Conservation (phyloP, 768 basidiomycete species). For the Suillus lakei region DNA sequence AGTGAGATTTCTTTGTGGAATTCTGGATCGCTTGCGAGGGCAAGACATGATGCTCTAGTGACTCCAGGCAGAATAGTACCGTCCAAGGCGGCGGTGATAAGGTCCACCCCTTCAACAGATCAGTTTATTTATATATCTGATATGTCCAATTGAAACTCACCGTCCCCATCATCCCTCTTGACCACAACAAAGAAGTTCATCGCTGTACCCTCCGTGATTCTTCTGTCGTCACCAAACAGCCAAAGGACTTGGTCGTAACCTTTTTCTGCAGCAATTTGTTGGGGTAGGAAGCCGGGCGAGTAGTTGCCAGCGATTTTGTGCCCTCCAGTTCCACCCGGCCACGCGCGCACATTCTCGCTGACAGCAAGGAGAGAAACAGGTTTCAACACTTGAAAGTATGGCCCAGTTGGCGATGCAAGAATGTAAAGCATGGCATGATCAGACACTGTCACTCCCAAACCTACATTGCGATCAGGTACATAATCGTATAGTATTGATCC, state of each 20-base stretch:
- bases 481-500: not conserved
- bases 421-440: slow-evolving; percentile 86
- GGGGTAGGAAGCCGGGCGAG: slow-evolving; percentile 63
- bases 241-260: slow-evolving; percentile 84
- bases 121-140: not conserved
- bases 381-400: slow-evolving; percentile 57
- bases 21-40: slow-evolving; percentile 68
- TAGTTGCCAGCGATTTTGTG: slow-evolving; percentile 73
- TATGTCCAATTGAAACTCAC: slow-evolving; percentile 34
- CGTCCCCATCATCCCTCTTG: slow-evolving; percentile 56
- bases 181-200: slow-evolving; percentile 85
- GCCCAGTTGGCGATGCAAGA: slow-evolving; percentile 66
- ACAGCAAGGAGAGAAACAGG: slow-evolving; percentile 64
- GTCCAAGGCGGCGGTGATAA: slow-evolving; percentile 88
- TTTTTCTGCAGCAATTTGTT: slow-evolving; percentile 61
- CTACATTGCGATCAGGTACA: slow-evolving; percentile 22
- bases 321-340: slow-evolving; percentile 77
- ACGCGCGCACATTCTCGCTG: slow-evolving; percentile 76
- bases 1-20: slow-evolving; percentile 33
- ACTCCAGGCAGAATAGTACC: slow-evolving; percentile 94
- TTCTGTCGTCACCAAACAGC: slow-evolving; percentile 67
- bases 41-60: slow-evolving; percentile 84
- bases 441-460: slow-evolving; percentile 74
- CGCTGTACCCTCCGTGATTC: slow-evolving; percentile 63
- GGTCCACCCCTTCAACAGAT: slow-evolving; percentile 62